Base-by-base conservation (phyloP, 352 stramenopile genomes). In the Thalassiosira oceanica region DNA sequence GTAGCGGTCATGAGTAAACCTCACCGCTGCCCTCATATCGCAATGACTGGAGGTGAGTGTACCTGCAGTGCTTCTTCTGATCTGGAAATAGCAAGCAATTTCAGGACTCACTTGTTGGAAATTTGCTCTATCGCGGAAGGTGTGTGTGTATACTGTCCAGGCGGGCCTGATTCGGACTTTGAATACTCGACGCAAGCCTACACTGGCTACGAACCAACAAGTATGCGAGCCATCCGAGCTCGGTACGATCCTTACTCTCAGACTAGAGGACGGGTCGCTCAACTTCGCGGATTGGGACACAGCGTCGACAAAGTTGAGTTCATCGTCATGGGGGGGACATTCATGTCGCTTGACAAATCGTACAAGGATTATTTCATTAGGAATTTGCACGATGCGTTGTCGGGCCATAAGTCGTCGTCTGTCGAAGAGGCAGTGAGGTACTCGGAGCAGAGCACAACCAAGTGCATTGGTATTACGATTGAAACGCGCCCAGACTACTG, bases 1-100 rank as follows among this genome's bases (percentile, higher is more conserved):
- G 95, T 98, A n/a, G 94, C 95, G 0, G 94, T 98, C 13, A 98
- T 98, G 94, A 96, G 84, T 77, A 98, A 98, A 73, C 95, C 94
- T 1, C 95, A 98, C 80, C 92, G 94, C n/a, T 98, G 95, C 80
- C 94, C 95, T 3, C 95, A 98, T 80, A 97, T 98, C 61, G 93
- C 94, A 29, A 97, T 97, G 82, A 98, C 94, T 0, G 94, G 94
- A 33, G 97, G 97, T 68, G n/a, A n/a, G n/a, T n/a, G n/a, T n/a
- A n/a, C n/a, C n/a, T n/a, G n/a, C n/a, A n/a, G n/a, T n/a, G n/a
- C n/a, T n/a, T n/a, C n/a, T n/a, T n/a, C n/a, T n/a, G n/a, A n/a
- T n/a, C n/a, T n/a, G n/a, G n/a, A n/a, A n/a, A n/a, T n/a, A n/a
- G n/a, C n/a, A n/a, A n/a, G n/a, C n/a, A n/a, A n/a, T n/a, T n/a